phyloP scores from a whole-genome alignment of 345 rosid species.

The Ricinus communis region DNA sequence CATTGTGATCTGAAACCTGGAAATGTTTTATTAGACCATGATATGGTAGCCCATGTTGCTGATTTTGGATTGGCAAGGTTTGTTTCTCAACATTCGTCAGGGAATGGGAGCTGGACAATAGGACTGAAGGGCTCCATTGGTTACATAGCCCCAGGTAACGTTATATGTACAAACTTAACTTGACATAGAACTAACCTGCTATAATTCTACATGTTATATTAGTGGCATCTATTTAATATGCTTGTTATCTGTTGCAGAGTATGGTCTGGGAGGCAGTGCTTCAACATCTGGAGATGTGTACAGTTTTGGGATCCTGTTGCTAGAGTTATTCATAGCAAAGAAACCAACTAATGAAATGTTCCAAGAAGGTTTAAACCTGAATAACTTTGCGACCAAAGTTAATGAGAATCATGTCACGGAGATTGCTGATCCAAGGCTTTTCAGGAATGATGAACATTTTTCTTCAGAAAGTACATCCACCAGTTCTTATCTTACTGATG shows the following conservation, averaged over 20 bases:
- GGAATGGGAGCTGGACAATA: neutral
- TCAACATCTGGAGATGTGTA: conserved; percentile 19
- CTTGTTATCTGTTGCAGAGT: neutral
- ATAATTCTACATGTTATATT: no score
- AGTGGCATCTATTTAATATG: no score
- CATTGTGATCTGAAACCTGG: conserved; percentile 29
- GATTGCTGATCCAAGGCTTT: conserved; percentile 4
- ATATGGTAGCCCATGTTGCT: conserved; percentile 27
- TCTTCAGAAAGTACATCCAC: neutral
- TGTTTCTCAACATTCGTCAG: conserved; percentile 3
- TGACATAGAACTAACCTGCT: neutral
- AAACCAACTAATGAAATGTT: conserved; percentile 17
- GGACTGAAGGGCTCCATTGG: conserved; percentile 17
- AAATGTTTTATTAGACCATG: conserved; percentile 21
- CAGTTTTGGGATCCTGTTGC: conserved; percentile 22
- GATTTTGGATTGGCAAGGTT: conserved; percentile 25
- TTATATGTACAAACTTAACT: neutral
- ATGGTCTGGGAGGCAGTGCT: conserved; percentile 9
- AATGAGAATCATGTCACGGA: neutral
- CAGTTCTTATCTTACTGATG: no score
- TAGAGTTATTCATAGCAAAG: conserved; percentile 18
- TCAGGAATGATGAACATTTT: neutral
- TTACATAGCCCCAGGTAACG: conserved; percentile 30
- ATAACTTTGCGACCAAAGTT: neutral
- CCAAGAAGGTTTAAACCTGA: neutral